phyloP scores from a whole-genome alignment of 2,329 filamentous ascomycete genomes.

The Colletotrichum godetiae region DNA sequence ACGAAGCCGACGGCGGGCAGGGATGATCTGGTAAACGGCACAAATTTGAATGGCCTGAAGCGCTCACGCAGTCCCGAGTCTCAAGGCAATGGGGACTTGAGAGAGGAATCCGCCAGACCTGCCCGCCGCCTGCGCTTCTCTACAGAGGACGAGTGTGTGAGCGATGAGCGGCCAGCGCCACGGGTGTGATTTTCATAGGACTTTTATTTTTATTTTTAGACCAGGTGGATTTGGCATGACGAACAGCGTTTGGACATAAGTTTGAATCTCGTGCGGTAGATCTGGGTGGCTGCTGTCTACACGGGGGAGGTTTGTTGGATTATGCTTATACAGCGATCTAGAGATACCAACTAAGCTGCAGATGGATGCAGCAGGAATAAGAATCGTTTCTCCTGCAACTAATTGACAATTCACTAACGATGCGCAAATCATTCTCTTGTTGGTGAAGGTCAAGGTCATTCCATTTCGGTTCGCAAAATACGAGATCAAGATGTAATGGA shows the following conservation, averaged over 20 bases:
- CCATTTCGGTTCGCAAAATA: background rate
- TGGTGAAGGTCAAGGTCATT: background rate
- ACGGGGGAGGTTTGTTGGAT: background rate
- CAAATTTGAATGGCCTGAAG: conserved; percentile 39
- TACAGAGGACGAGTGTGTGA: background rate
- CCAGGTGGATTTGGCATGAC: background rate
- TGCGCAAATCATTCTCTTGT: background rate
- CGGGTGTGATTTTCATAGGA: background rate
- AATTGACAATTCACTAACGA: background rate
- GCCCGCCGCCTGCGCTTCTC: conserved; percentile 48
- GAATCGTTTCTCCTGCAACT: background rate
- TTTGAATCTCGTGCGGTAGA: background rate
- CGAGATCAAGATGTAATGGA: too few species aligned
- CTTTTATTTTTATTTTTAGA: background rate
- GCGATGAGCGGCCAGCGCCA: background rate
- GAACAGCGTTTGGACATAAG: background rate
- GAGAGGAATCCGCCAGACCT: conserved; percentile 40
- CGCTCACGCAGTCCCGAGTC: conserved; percentile 34
- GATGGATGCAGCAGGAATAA: background rate
- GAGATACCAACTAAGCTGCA: background rate
- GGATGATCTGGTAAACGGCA: background rate
- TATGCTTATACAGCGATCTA: too few species aligned
- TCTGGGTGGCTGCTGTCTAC: background rate
- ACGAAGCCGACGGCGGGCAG: background rate
- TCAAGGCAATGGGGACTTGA: conserved; percentile 1